Evolutionary conservation across 179 eudicot species (phyloP).

Genomic region (Vitellaria paradoxa): DNA sequence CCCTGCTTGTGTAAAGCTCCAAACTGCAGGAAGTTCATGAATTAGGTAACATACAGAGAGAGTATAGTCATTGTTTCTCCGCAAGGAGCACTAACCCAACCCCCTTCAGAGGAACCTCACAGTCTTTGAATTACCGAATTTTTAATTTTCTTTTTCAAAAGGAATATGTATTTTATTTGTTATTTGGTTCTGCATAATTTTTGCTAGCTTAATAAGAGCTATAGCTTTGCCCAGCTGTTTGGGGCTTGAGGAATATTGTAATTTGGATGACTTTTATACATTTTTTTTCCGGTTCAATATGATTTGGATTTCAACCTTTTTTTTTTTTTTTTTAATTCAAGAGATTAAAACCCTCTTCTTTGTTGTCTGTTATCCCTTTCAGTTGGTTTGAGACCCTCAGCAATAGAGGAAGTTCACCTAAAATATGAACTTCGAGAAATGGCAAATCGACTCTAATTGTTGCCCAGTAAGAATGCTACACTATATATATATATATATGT

Average conservation of each 20-base stretch:
- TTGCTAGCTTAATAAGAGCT: slow-evolving; percentile 13
- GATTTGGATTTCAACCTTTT: background rate
- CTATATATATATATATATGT: no score
- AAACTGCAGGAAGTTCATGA: slow-evolving; percentile 93
- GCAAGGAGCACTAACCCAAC: slow-evolving; percentile 29
- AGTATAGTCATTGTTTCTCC: slow-evolving; percentile 33
- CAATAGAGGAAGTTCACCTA: no score
- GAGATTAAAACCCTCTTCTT: background rate
- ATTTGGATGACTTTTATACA: background rate
- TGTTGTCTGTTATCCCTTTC: no score
- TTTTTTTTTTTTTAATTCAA: no score
- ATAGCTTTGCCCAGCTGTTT: background rate
- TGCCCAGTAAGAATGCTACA: no score
- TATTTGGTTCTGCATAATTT: slow-evolving; percentile 10
- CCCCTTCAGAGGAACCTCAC: slow-evolving; percentile 17
- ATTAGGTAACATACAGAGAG: slow-evolving; percentile 37
- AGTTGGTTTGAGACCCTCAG: no score
- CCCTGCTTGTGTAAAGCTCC: slow-evolving; percentile 93
- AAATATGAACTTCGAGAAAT: no score
- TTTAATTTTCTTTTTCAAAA: slow-evolving; percentile 8
- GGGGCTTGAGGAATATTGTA: background rate
- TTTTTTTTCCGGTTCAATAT: background rate
- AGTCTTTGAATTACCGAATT: slow-evolving; percentile 11
- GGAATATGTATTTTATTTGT: no score
- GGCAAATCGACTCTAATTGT: no score